Evolutionary conservation across 805 yeast species (phyloP), one percentile per base, ranked within the genome.

Genomic region (Saccharomycopsis sp.): DNA sequence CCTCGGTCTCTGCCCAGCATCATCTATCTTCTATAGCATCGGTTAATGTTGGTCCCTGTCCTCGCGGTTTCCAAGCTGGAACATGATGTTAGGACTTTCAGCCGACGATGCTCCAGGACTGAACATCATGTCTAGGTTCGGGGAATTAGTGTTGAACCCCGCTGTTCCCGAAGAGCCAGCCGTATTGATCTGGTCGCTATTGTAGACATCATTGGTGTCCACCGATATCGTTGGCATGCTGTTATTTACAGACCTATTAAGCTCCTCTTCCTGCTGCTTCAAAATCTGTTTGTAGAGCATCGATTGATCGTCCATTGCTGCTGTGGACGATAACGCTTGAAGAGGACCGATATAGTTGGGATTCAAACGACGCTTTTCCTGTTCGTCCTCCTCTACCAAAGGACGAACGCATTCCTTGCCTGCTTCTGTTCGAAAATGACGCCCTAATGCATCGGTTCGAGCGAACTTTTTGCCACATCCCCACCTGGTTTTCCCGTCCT

Each of bases 391-490:
- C 51, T 82, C 84, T 72, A 84, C 78, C 61, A 85, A 72, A 0
- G 89, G 87, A 55, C 79, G 72, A 34, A 87, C 83, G 71, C 95
- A 87, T 54, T 76, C 75, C 72, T 84, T 82, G 2, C 94, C 94
- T 34, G 87, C 81, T 64, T 85, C 92, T 0, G 95, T 87, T 65
- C 87, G 80, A 68, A 87, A 87, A 71, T 87, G 95, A 64, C 94
- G 75, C 3, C 89, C 81, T 54, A 87, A 70, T 0, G 92, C 94
- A 73, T 87, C 95, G 41, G 89, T 82, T 63, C 95, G 71, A 2
- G 91, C 92, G 73, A 87, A 87, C 64, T 80, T 77, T 72, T 84
- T 85, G 4, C 88, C 88, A 71, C 95, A 87, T 0, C 95, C 95
- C 95, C 95, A 87, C 18, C 54, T 52, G 0, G 77, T 64, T 1